Evolutionary conservation across 495 filamentous ascomycete species (phyloP).

Genomic region (Talaromyces stipitatus): DNA sequence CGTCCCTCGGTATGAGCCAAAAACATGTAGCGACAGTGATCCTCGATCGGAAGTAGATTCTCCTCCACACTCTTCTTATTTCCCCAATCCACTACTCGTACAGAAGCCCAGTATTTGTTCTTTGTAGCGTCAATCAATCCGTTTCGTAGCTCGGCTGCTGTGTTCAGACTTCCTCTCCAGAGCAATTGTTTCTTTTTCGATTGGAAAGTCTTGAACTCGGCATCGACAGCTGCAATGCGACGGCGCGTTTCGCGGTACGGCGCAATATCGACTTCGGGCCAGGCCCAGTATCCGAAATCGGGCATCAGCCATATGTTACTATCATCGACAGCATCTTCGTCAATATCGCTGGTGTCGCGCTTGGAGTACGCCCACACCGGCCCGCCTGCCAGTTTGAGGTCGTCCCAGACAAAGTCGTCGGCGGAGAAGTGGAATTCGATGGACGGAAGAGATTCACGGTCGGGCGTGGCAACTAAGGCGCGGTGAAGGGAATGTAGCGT

Average conservation of each 20-base stretch:
- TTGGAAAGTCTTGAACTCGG: constrained; percentile 23
- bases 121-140: constrained; percentile 36
- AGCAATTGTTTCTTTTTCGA: constrained; percentile 57
- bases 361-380: constrained; percentile 16
- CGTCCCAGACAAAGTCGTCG: constrained; percentile 23
- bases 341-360: constrained; percentile 36
- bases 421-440: constrained; percentile 53
- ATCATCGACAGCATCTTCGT: constrained; percentile 34
- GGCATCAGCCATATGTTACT: constrained; percentile 61
- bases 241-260: constrained; percentile 46
- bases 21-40: constrained; percentile 56
- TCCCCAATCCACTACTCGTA: constrained; percentile 42
- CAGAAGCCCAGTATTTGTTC: constrained; percentile 44
- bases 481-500: constrained; percentile 38
- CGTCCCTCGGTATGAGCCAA: constrained; percentile 51
- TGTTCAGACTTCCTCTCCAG: constrained; percentile 54
- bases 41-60: constrained; percentile 40
- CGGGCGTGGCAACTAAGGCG: constrained; percentile 33
- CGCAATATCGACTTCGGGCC: constrained; percentile 54
- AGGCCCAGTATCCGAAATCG: constrained; percentile 73
- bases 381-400: constrained; percentile 2
- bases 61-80: constrained; percentile 24
- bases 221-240: constrained; percentile 29
- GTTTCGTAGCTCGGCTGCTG: constrained; percentile 31
- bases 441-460: constrained; percentile 44